These are phyloP conservation scores for Phytophthora pinifolia DNA, from an alignment of 352 stramenopile genomes.

Conservation along the genomic window DNA sequence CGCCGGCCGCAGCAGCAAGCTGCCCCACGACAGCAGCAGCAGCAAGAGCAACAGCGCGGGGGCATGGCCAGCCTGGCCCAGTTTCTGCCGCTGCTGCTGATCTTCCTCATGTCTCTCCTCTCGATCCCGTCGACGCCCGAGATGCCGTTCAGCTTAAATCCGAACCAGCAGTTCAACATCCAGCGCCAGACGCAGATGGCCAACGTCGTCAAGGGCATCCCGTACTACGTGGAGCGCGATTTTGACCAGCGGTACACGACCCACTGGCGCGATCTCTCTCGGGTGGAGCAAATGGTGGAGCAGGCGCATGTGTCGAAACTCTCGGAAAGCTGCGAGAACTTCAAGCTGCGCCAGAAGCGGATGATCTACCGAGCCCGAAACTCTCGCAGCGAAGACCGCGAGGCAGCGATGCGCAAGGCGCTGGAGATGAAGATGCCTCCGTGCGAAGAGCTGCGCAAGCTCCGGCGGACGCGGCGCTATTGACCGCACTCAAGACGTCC, in stretches of 20 bases:
- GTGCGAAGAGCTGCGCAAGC: conserved; percentile 73
- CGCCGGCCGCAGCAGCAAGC: conserved; percentile 42
- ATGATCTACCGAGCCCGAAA: conserved; percentile 87
- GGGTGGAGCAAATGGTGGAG: conserved; percentile 88
- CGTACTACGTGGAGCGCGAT: conserved; percentile 86
- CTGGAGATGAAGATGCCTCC: conserved; percentile 85
- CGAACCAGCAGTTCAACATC: conserved; percentile 74
- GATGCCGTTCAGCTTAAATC: conserved; percentile 83
- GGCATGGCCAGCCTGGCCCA: conserved; percentile 64
- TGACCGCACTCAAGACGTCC: conserved; percentile 23
- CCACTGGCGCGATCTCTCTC: conserved; percentile 81
- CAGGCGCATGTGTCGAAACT: conserved; percentile 74
- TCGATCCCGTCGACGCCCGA: conserved; percentile 72
- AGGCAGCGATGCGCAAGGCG: conserved; percentile 74
- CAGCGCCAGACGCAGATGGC: conserved; percentile 77
- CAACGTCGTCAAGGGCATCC: conserved; percentile 83
- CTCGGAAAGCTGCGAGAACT: conserved; percentile 76
- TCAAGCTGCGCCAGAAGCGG: conserved; percentile 84
- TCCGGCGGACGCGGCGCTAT: conserved; percentile 68
- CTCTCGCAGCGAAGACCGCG: conserved; percentile 70
- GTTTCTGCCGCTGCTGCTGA: conserved; percentile 84
- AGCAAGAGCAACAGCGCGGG: conserved; percentile 40
- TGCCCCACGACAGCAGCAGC: conserved; percentile 35
- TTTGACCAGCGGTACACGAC: conserved; percentile 88
- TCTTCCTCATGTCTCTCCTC: conserved; percentile 83